Percentiles rank a stretch among this genome's conserved stretches.
These are phyloP conservation scores for Xerocomus amazonicus DNA, from an alignment of 1,284 basidiomycete species.

Conservation along the genomic window DNA sequence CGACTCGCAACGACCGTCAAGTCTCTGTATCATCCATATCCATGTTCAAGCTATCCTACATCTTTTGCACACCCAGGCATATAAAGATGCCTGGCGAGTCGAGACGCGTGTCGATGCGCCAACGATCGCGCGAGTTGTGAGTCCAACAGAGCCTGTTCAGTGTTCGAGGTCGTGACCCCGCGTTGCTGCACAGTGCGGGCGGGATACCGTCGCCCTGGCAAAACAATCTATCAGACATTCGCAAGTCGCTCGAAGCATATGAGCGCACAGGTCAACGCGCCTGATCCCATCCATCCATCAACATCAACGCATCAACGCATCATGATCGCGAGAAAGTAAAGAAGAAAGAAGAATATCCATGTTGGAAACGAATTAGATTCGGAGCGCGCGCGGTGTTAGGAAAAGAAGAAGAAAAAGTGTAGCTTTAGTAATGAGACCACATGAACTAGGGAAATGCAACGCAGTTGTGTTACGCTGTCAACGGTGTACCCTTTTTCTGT, in stretches of 20 bases:
- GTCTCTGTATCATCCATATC: too few relatives aligned
- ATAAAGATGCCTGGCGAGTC: slow-evolving; percentile 33
- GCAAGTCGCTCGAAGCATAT: slow-evolving; percentile 30
- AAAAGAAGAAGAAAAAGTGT: slow-evolving; percentile 11
- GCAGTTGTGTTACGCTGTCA: slow-evolving; percentile 8
- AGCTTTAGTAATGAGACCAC: slow-evolving; percentile 17
- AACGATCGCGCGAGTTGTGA: slow-evolving; percentile 27
- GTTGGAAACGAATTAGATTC: not conserved
- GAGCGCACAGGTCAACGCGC: slow-evolving; percentile 16
- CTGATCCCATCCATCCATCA: slow-evolving; percentile 7
- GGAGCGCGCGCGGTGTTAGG: not conserved
- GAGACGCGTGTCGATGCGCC: slow-evolving; percentile 19
- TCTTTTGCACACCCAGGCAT: slow-evolving; percentile 31
- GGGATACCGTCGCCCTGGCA: slow-evolving; percentile 31
- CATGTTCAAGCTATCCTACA: slow-evolving; percentile 32
- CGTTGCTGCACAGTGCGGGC: slow-evolving; percentile 13
- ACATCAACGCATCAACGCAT: not conserved
- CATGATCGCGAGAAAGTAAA: not conserved
- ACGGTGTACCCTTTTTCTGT: slow-evolving; percentile 1
- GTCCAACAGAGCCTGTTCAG: not conserved
- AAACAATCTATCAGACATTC: slow-evolving; percentile 29
- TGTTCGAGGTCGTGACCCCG: not conserved
- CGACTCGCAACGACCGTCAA: slow-evolving; percentile 1
- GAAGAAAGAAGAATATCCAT: not conserved
- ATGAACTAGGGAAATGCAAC: slow-evolving; percentile 1